These are phyloP conservation scores for Zangia roseola DNA, from an alignment of 768 basidiomycete genomes.

Conservation along the genomic window DNA sequence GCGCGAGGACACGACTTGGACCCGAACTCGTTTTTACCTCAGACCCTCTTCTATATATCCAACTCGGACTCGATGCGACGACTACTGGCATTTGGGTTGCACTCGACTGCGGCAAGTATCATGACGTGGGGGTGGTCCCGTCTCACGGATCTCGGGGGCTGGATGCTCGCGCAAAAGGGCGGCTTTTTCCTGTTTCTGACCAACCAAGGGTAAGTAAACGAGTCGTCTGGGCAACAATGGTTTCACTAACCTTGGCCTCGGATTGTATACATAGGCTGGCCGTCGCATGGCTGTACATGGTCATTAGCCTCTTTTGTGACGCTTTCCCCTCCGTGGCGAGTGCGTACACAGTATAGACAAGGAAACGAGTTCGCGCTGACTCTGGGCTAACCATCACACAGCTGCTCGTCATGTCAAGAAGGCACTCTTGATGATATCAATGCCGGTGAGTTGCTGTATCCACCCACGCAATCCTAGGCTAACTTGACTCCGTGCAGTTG, in stretches of 20 bases:
- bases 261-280: conserved; percentile 23
- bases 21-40: not conserved
- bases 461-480: not conserved
- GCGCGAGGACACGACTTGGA: not conserved
- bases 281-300: conserved; percentile 41
- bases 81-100: conserved; percentile 25
- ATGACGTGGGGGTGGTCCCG: conserved; percentile 39
- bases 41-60: too few relatives aligned
- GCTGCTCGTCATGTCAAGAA: conserved; percentile 49
- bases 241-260: not conserved
- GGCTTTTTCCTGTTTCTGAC: conserved; percentile 76
- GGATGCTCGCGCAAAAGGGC: conserved; percentile 50
- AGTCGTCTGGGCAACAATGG: too few relatives aligned
- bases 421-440: conserved; percentile 55
- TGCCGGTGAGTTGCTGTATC: conserved; percentile 54
- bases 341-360: conserved; percentile 20
- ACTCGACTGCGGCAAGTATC: conserved; percentile 29
- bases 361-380: not conserved
- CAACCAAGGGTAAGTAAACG: conserved; percentile 55
- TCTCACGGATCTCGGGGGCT: conserved; percentile 20
- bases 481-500: conserved; percentile 28
- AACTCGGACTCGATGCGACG: conserved; percentile 9
- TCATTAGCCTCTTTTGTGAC: conserved; percentile 40
- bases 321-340: conserved; percentile 36
- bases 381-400: not conserved